phyloP scores from a whole-genome alignment of 208 protist genomes.

The Paratrypanosoma confusum region DNA sequence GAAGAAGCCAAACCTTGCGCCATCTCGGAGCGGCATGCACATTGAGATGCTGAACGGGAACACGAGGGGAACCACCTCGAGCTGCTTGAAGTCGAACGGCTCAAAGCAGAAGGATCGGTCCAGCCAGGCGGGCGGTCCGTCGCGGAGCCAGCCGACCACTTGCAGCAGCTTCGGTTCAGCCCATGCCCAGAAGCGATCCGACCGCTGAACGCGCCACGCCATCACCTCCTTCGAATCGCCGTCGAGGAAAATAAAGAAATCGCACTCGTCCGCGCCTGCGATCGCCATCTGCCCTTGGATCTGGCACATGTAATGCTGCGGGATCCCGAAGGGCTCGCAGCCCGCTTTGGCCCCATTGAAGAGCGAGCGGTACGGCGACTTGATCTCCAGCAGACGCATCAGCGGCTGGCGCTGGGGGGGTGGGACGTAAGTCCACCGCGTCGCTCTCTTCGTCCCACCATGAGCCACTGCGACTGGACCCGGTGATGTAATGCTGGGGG shows the following conservation, averaged over 20 bases:
- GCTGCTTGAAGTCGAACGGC: conserved; percentile 47
- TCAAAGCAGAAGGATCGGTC: conserved; percentile 54
- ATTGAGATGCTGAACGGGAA: conserved; percentile 60
- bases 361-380: conserved; percentile 61
- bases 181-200: conserved; percentile 66
- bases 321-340: conserved; percentile 68
- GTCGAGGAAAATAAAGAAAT: conserved; percentile 87
- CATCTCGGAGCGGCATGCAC: conserved; percentile 26
- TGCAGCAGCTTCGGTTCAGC: conserved; percentile 60
- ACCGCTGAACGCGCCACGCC: conserved; percentile 66
- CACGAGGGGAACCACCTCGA: conserved; percentile 57
- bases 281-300: conserved; percentile 88
- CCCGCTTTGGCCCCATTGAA: conserved; percentile 38
- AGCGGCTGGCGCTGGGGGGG: neutral
- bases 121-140: conserved; percentile 39
- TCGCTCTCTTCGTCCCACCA: neutral
- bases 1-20: conserved; percentile 54
- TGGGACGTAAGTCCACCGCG: neutral
- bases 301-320: conserved; percentile 78
- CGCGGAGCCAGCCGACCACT: conserved; percentile 48
- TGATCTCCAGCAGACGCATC: conserved; percentile 74
- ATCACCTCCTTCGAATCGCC: conserved; percentile 38
- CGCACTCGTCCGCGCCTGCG: conserved; percentile 68
- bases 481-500: neutral
- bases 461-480: neutral